Conservation (phyloP, 2,329 filamentous ascomycete species). For the Colletotrichum lindemuthianum region DNA sequence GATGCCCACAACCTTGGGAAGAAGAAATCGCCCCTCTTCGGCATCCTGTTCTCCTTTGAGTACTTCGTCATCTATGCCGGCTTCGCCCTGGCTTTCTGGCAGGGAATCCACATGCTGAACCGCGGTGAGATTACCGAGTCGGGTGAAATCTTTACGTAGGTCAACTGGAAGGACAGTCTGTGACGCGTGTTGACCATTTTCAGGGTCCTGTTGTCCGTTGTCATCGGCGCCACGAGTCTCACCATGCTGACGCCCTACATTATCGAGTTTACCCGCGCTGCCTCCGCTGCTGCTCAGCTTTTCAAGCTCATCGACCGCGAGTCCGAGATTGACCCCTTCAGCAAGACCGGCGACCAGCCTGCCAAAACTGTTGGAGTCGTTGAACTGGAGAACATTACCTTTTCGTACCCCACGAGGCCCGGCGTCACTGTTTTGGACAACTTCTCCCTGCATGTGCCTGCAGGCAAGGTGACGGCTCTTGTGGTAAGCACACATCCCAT, state of each 20-base stretch:
- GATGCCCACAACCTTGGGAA: constrained; percentile 49
- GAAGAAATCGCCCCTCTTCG: constrained; percentile 51
- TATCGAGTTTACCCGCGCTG: constrained; percentile 51
- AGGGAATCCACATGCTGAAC: constrained; percentile 51
- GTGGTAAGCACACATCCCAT: constrained; percentile 43
- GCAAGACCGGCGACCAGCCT: constrained; percentile 44
- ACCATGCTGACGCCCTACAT: constrained; percentile 49
- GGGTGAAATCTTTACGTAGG: constrained; percentile 53
- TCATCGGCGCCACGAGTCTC: constrained; percentile 49
- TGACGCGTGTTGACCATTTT: not conserved
- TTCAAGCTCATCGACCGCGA: constrained; percentile 50
- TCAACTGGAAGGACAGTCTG: not conserved
- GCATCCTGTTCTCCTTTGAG: constrained; percentile 50
- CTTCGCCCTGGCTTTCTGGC: constrained; percentile 57
- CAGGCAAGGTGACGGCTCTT: constrained; percentile 56
- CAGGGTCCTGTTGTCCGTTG: constrained; percentile 51
- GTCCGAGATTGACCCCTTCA: constrained; percentile 50
- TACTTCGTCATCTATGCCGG: constrained; percentile 55
- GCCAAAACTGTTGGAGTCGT: constrained; percentile 45
- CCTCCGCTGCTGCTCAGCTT: constrained; percentile 47
- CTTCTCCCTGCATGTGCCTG: constrained; percentile 54
- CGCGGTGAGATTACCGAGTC: constrained; percentile 49
- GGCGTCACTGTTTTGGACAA: constrained; percentile 52
- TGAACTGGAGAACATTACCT: constrained; percentile 52
- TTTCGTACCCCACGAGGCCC: constrained; percentile 57